These are phyloP conservation scores for Lithohypha guttulata DNA, from an alignment of 2,329 filamentous ascomycete genomes.

Conservation along the genomic window DNA sequence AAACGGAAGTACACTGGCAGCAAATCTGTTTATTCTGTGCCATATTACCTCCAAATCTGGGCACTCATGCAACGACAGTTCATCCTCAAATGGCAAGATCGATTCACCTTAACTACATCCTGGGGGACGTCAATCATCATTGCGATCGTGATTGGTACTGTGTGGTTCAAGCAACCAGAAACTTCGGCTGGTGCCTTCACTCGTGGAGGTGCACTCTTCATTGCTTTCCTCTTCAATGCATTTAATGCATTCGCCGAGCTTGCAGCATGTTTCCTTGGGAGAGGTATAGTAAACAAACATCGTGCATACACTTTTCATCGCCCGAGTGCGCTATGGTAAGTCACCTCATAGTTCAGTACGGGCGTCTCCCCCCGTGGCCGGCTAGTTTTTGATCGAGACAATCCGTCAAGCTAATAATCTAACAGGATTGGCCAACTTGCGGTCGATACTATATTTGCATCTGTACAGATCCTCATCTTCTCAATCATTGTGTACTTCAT, in stretches of 20 bases:
- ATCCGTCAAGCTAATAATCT: too few relatives aligned
- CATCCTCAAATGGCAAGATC: constrained; percentile 75
- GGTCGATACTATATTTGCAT: constrained; percentile 57
- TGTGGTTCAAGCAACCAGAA: constrained; percentile 60
- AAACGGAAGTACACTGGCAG: constrained; percentile 63
- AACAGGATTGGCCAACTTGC: constrained; percentile 72
- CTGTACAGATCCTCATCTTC: constrained; percentile 61
- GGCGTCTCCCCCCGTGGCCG: too few relatives aligned
- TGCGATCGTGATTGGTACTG: constrained; percentile 67
- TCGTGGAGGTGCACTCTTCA: constrained; percentile 71
- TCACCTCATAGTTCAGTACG: too few relatives aligned
- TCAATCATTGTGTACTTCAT: constrained; percentile 72
- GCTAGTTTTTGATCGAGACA: too few relatives aligned
- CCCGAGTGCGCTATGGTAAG: constrained; percentile 70
- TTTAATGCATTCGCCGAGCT: constrained; percentile 77
- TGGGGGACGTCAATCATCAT: constrained; percentile 63
- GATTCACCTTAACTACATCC: constrained; percentile 61
- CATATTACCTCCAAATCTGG: constrained; percentile 74
- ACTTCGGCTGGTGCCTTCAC: constrained; percentile 62
- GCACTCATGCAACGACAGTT: constrained; percentile 76
- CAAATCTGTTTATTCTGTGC: constrained; percentile 70
- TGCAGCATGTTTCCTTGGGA: constrained; percentile 61
- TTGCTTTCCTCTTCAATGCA: constrained; percentile 72
- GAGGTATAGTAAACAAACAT: constrained; percentile 74
- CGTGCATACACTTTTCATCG: constrained; percentile 72